A percentile compares a stretch with the other conserved stretches of the same genome.
phyloP scores from a whole-genome alignment of 306 rosid genomes.

The Geum urbanum region DNA sequence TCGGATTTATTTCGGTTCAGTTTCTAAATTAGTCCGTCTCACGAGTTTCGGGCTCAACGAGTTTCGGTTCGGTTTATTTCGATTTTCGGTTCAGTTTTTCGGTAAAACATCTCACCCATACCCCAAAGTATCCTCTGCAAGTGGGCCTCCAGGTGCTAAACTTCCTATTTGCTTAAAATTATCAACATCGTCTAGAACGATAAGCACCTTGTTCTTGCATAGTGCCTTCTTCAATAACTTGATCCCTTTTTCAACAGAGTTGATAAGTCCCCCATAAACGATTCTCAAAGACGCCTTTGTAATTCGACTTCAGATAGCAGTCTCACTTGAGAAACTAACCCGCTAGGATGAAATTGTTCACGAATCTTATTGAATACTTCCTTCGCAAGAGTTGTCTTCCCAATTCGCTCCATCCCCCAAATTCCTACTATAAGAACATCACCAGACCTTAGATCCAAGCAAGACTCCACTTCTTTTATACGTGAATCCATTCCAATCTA shows the following conservation, averaged over 20 bases:
- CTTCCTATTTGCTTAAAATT: neutral
- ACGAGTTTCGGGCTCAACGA: too few relatives aligned
- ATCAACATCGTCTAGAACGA: slow-evolving; percentile 18
- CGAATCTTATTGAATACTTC: too few relatives aligned
- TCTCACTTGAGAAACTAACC: neutral
- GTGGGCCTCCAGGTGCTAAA: slow-evolving; percentile 4
- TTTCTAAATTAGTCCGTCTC: too few relatives aligned
- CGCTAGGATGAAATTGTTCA: neutral
- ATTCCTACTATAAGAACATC: slow-evolving; percentile 1
- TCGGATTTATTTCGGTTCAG: too few relatives aligned
- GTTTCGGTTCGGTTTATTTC: too few relatives aligned
- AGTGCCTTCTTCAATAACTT: neutral
- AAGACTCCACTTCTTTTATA: neutral
- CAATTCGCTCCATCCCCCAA: slow-evolving; percentile 1
- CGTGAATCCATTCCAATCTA: slow-evolving; percentile 1
- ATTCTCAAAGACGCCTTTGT: neutral
- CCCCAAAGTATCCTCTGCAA: neutral
- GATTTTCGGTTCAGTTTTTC: too few relatives aligned
- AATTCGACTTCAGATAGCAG: neutral
- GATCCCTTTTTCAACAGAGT: neutral
- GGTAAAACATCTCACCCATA: too few relatives aligned
- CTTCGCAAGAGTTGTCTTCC: neutral
- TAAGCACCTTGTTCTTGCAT: neutral
- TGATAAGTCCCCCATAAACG: neutral
- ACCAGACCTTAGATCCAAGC: neutral